A percentile compares a stretch with the other conserved stretches of the same genome.
Conservation (phyloP, 2,329 filamentous ascomycete species). For the Eurotiales sp. region DNA sequence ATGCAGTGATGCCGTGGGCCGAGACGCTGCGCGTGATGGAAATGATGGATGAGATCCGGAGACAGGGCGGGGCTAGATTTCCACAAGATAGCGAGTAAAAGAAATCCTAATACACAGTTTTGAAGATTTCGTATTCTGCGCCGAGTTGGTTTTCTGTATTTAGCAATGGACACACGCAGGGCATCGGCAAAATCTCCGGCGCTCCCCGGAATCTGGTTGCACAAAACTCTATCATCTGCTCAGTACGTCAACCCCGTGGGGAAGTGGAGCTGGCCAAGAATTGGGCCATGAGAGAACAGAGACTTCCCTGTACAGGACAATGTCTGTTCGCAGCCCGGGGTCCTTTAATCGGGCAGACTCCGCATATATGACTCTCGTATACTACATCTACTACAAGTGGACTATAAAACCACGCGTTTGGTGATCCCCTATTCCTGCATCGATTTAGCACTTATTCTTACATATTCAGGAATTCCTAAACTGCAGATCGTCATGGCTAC, state of each 20-base stretch:
- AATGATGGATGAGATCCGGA: constrained; percentile 19
- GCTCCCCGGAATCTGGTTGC: background rate
- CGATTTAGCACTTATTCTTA: background rate
- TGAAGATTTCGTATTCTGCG: background rate
- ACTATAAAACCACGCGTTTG: background rate
- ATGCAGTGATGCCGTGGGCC: constrained; percentile 17
- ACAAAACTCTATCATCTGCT: no score
- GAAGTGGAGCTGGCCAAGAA: background rate
- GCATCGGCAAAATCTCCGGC: background rate
- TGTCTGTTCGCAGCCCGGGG: background rate
- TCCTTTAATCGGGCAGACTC: background rate
- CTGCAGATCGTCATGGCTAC: background rate
- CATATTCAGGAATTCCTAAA: background rate
- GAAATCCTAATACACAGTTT: background rate
- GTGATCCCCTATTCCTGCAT: background rate
- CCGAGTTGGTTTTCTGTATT: background rate
- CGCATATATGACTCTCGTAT: background rate
- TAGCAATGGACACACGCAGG: background rate
- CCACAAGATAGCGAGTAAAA: constrained; percentile 1
- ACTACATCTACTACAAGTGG: background rate
- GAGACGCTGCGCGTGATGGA: constrained; percentile 19
- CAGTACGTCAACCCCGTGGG: constrained; percentile 1
- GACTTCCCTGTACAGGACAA: constrained; percentile 1
- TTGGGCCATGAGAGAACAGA: background rate
- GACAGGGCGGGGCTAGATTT: background rate